Evolutionary conservation across 2,329 filamentous ascomycete species (phyloP), one percentile per base, ranked within the genome.

Genomic region (Xylaria multiplex): DNA sequence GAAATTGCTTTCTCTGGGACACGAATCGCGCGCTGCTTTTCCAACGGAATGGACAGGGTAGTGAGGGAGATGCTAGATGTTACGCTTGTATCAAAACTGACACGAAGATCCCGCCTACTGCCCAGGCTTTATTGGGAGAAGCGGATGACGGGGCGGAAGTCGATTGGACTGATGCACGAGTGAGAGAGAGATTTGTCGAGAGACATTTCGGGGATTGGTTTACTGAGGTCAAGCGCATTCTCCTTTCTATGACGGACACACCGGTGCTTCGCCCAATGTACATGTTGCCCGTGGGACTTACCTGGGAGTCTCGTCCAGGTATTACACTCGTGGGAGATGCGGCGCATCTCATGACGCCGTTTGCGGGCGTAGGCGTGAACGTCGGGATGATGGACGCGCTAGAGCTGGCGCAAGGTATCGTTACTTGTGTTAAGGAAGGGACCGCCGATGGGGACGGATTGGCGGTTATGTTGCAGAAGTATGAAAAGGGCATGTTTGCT

Each of bases 271-370:
- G 73, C 14, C 68, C 50, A 7, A 45, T 73, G 8, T 73, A 73
- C 55, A 73, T 71, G 71, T 66, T 77, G 6, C 73, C 74, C 0
- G 69, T 72, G 3, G 72, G 71, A 2, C 40, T 70, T 2, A 59
- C 53, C 7, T 75, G 75, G 74, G 64, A 66, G 24, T 46, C 68
- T 9, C 71, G 74, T 2, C 64, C 76, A 1, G 82, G 83, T 1
- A 73, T 83, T n/a, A 83, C 84, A 1, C 73, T 87, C n/a, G 71
- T 85, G 3, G 85, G 85, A 3, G 83, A 86, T 67, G 80, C 83
- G 11, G 83, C 83, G 7, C 83, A 86, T 68, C 65, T 85, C 4
- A 82, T 83, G 79, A 81, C 79, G 1, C 81, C 81, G 0, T 83
- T 81, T 65, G 80, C 79, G 1, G 84, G 84, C 6, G 82, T 81